phyloP scores from a whole-genome alignment of 2,329 filamentous ascomycete genomes.

The Purpureocillium takamizusanense region DNA sequence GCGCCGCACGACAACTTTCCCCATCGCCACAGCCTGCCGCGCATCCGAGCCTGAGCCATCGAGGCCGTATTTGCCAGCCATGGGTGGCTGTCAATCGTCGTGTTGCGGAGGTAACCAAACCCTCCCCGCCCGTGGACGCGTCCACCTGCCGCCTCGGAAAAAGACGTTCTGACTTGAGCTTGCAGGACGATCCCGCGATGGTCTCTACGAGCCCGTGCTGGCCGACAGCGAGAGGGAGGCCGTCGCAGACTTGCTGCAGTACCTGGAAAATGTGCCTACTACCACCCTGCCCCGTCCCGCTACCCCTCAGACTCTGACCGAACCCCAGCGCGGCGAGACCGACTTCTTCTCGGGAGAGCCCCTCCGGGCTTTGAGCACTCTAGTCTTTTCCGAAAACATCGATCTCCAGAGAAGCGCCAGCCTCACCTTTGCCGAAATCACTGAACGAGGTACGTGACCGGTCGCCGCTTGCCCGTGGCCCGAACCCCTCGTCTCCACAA shows the following conservation, averaged over 20 bases:
- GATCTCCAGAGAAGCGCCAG: conserved; percentile 95
- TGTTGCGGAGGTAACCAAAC: conserved; percentile 42
- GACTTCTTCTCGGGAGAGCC: conserved; percentile 98
- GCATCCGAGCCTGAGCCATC: conserved; percentile 2
- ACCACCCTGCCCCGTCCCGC: neutral
- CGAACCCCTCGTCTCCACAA: conserved; percentile 16
- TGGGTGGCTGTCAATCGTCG: conserved; percentile 52
- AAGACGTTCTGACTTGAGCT: neutral
- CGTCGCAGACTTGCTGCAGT: conserved; percentile 88
- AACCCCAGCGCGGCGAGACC: conserved; percentile 74
- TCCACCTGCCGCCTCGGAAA: neutral
- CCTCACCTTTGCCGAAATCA: conserved; percentile 97
- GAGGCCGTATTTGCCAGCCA: conserved; percentile 25
- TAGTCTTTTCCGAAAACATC: conserved; percentile 98
- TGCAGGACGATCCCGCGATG: conserved; percentile 67
- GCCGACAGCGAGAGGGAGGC: conserved; percentile 96
- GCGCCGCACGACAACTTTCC: neutral
- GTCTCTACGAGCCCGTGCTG: conserved; percentile 76
- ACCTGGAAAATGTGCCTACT: conserved; percentile 83
- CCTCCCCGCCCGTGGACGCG: neutral
- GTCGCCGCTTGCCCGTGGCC: too few species aligned
- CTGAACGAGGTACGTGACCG: conserved; percentile 92
- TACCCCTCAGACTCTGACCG: conserved; percentile 17
- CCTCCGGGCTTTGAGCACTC: conserved; percentile 82
- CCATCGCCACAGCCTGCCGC: neutral